Base-by-base conservation (phyloP, 257 asterid species). In the Solanum chilense region DNA sequence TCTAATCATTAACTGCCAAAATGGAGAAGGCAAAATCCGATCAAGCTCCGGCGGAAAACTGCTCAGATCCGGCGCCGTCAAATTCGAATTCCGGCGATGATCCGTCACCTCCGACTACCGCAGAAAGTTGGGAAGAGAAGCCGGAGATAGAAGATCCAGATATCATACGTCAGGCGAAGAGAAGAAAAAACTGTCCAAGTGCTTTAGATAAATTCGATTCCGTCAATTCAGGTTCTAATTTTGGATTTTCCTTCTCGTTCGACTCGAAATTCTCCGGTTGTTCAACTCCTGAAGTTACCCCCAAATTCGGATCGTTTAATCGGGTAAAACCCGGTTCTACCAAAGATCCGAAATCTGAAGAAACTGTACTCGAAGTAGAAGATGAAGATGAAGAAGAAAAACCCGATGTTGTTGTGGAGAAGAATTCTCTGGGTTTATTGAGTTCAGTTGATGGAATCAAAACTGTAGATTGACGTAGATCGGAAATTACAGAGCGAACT, bases 221-320 rank as follows among this genome's bases (percentile, higher is more conserved):
- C 9, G 29, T 87, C 2, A 80, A 70, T 27, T 56, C 88, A 8
- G 49, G 37, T 31, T n/a, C 88, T 18, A 87, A 87, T 85, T 89
- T 87, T 18, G 69, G 83, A 66, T 87, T 68, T 73, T 90, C 91
- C 76, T 90, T 90, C 83, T 86, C 87, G 13, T 86, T 86, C 14
- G 89, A 89, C 86, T 60, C 91, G 85, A 89, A 89, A 83, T 71
- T 85, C 37, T 86, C 86, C 25, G 89, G 90, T 5, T 75, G 88
- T 33, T 87, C 90, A 49, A 88, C 88, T 12, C 90, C 89, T 6
- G 89, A 89, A 87, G 62, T 88, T 58, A 89, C 91, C 9, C 91
- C 89, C 12, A 89, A 89, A 84, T 89, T 89, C 45, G 89, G 91
- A 84, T 89, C 91, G 2, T 85, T 80, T n/a, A 87, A 89, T 60